These are phyloP conservation scores for Saturnispora halmiae DNA, from an alignment of 805 yeast species.

Conservation along the genomic window DNA sequence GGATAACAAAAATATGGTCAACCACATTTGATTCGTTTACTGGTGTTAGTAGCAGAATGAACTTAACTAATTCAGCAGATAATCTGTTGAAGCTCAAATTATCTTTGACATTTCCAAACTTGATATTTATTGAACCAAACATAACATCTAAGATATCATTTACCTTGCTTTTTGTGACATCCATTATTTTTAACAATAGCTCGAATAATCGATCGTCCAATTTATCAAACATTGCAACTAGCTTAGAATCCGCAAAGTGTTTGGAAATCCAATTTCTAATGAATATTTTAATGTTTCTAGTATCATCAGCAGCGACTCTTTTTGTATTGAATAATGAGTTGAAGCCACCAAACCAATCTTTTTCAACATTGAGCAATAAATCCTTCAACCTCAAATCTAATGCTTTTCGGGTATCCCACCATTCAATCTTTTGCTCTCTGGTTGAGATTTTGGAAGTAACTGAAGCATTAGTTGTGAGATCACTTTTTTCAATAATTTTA, in stretches of 20 bases:
- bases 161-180: constrained; percentile 20
- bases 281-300: constrained; percentile 29
- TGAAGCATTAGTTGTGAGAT: constrained; percentile 46
- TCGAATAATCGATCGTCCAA: constrained; percentile 9
- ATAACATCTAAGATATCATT: constrained; percentile 60
- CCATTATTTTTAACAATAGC: constrained; percentile 11
- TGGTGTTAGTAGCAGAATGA: constrained; percentile 19
- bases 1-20: constrained; percentile 59
- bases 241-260: not conserved
- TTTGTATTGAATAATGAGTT: constrained; percentile 45
- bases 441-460: constrained; percentile 45
- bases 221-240: not conserved
- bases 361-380: constrained; percentile 51
- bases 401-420: constrained; percentile 70
- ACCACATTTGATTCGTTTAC: constrained; percentile 3
- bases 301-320: constrained; percentile 20
- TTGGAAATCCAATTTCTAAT: constrained; percentile 21
- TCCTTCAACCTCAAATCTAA: constrained; percentile 49
- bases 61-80: not conserved
- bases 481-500: constrained; percentile 51
- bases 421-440: constrained; percentile 49
- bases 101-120: constrained; percentile 21
- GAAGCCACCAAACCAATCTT: constrained; percentile 72
- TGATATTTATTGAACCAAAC: constrained; percentile 53
- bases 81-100: constrained; percentile 16